phyloP scores from a whole-genome alignment of 176 grass and related monocot genomes.

The Puya raimondii region DNA sequence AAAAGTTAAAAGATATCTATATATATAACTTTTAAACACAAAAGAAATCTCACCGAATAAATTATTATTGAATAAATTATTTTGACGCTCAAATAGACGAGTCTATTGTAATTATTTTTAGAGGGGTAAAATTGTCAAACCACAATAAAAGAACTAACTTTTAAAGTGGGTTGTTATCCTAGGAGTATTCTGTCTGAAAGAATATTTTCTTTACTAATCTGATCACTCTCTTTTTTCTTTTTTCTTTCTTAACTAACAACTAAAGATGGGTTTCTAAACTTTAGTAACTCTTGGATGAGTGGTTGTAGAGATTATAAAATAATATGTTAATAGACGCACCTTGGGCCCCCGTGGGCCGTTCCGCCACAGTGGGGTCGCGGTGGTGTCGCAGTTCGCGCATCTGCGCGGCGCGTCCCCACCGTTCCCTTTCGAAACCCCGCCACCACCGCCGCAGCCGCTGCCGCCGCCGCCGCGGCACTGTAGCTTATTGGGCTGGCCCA shows the following conservation, averaged over 20 bases:
- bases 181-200: too few species aligned
- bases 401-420: slow-evolving; percentile 32
- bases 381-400: slow-evolving; percentile 89
- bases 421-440: slow-evolving; percentile 1
- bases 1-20: too few species aligned
- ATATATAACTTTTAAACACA: too few species aligned
- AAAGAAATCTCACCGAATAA: too few species aligned
- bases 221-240: too few species aligned
- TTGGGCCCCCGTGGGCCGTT: slow-evolving; percentile 90
- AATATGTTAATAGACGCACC: slow-evolving; percentile 20
- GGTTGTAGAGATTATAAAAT: background rate
- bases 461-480: slow-evolving; percentile 2
- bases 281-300: background rate
- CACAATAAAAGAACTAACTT: too few species aligned
- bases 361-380: slow-evolving; percentile 87
- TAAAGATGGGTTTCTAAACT: background rate
- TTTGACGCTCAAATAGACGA: too few species aligned
- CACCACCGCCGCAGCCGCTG: slow-evolving; percentile 11
- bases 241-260: background rate
- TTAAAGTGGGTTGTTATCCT: too few species aligned
- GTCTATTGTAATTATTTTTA: too few species aligned
- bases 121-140: too few species aligned
- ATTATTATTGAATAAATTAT: too few species aligned
- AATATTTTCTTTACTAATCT: too few species aligned
- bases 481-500: slow-evolving; percentile 9